Evolutionary conservation across 2,329 filamentous ascomycete species (phyloP), one percentile per base, ranked within the genome.

Genomic region (Aulographum hederae): DNA sequence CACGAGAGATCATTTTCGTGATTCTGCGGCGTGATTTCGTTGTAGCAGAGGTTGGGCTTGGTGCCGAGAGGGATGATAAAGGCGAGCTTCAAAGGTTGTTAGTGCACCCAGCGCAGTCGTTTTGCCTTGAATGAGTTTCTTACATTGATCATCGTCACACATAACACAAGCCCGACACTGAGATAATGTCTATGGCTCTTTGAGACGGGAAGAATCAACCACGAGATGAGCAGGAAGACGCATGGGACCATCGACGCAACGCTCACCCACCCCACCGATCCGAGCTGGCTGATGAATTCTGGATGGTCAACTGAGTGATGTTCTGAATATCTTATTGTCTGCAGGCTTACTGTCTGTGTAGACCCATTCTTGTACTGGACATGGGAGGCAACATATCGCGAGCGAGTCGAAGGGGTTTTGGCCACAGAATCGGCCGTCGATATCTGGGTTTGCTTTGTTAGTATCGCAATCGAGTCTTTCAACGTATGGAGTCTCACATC

Each of bases 181-280:
- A 92, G 60, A 45, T 92, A 92, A 51, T 93, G 84, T 26, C 82
- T 69, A 46, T 79, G 74, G n/a, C 80, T 89, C 59, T 77, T 80
- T 41, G 84, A 77, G 21, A 79, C 68, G 0, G 84, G 80, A 18
- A 94, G 60, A n/a, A 75, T 61, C 6, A 68, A 61, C 64, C 80
- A 93, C 8, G 80, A 89, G 6, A 78, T 33, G 6, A 93, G 58
- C 21, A 93, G 59, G 44, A 84, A 81, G 15, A 70, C 45, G 42
- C 75, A 84, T 44, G 76, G 71, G 31, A 74, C 52, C 27, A 79
- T 63, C 35, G 78, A 70, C n/a, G 63, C 67, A 18, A 89, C 68
- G 38, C 74, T 74, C 37, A 91, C 31, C 38, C 42, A 47, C 41
- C 46, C 47, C 44, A 30, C 11, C 17, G 32, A 12, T 28, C 33